Evolutionary conservation across 768 basidiomycete genomes (phyloP), one percentile per base, ranked within the genome.

Genomic region (Mrakia blollopis): DNA sequence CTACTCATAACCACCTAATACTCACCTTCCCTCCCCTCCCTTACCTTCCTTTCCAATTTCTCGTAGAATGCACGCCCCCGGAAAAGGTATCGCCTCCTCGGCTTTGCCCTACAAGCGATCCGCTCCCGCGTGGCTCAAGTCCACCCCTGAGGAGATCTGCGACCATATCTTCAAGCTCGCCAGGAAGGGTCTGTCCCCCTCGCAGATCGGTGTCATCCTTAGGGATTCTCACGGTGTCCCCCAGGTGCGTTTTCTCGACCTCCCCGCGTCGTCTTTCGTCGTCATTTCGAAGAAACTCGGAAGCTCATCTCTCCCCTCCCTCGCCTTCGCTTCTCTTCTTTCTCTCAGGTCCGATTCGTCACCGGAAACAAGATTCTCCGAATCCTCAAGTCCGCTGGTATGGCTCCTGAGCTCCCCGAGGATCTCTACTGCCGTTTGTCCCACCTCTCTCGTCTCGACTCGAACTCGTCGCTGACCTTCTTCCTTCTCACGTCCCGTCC

Each of bases 321-420:
- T 50, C 18, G 0, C 39, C 39, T 44, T 92, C 92, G 83, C 92
- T 97, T 95, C 94, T 81, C 90, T 97, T 82, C 94, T 83, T 16
- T 50, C 47, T 1, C 10, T 11, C 77, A 78, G 77, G 95, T 98
- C 85, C 93, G 93, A 83, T 93, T 92, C 86, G 91, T 99, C 84
- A 98, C 96, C 79, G 95, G 96, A 81, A 98, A 97, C 91, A 98
- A 98, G 89, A 97, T 98, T 83, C 90, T 98, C 82, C 90, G 96
- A 87, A 93, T 98, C 86, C 87, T 98, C 85, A 98, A 97, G 88
- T 89, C 91, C 79, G 89, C 93, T 81, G 93, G 96, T 93, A 92
- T 98, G 87, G 94, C 91, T 85, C 94, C 96, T 83, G 88, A 90
- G 86, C 92, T 98, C 87, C 96, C 96, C 81, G 96, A 99, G 89